Base-by-base conservation (phyloP, 140 eudicot species). In the Anethum foeniculum region DNA sequence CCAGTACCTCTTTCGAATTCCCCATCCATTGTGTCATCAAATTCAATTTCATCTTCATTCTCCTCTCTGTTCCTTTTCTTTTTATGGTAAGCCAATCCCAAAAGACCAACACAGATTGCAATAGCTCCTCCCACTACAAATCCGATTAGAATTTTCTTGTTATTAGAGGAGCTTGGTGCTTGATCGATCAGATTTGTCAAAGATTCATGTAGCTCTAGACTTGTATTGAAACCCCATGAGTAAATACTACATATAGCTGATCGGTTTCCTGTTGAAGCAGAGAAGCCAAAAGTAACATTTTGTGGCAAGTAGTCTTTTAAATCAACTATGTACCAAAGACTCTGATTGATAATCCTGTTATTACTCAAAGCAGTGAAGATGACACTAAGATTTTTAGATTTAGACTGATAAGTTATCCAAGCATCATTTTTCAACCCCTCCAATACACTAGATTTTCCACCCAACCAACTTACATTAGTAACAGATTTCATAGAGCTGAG, bases 401-500 rank as follows among this genome's bases (percentile, higher is more conserved):
- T 81, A 74, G 89, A 73, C 54, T 84, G 77, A 65, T 90, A 90
- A 72, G 77, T 84, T 52, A 90, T 85, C 79, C 85, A 77, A 1
- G 84, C 94, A 23, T 83, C 84, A 72, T 77, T 79, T 48, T 28
- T 81, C 68, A 36, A 62, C 68, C 87, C 87, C 3, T 80, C 73
- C 46, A 21, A 11, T 32, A 88, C 77, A 48, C 77, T 72, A 38
- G 25, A 7, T 7, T 23, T 69, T 38, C 30, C 79, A 81, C 81
- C 81, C 77, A 67, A 67, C 39, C 96, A 90, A 1, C 80, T 74
- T 32, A 60, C 76, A 67, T 82, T 83, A 25, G 47, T 44, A 16
- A 77, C 84, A 5, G 96, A 90, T 48, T 30, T 76, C 86, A 86
- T 84, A 5, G 91, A 85, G 64, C 75, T 83, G 7, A 90, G 82